Evolutionary conservation across 1,139 yeast species (phyloP).

Genomic region (Magnusiomyces tetraspermus): DNA sequence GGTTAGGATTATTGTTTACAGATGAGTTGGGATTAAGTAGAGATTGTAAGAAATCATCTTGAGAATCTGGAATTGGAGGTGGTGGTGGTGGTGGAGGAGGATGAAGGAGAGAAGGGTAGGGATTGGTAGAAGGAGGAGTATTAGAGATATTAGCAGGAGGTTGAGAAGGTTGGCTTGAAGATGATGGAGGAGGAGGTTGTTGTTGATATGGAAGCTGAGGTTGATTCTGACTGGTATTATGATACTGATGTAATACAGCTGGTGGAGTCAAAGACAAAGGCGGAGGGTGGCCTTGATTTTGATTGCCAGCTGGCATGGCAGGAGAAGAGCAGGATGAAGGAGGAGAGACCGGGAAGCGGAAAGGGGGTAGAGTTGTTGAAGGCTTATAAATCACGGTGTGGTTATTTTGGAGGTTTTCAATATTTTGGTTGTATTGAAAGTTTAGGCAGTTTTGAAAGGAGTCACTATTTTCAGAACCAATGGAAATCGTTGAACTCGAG

Average conservation of each 20-base stretch:
- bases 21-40: constrained; percentile 47
- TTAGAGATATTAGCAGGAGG: not conserved
- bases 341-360: not conserved
- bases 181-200: not conserved
- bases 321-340: not conserved
- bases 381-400: not conserved
- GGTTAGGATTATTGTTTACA: too few species aligned
- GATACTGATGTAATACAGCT: too few species aligned
- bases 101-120: not conserved
- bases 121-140: not conserved
- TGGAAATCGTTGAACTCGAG: too few species aligned
- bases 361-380: not conserved
- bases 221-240: too few species aligned
- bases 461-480: too few species aligned
- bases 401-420: not conserved
- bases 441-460: too few species aligned
- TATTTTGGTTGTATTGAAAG: not conserved
- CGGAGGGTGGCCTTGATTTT: not conserved
- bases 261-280: not conserved
- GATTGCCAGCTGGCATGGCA: not conserved
- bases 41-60: constrained; percentile 14
- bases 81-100: not conserved
- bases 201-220: not conserved
- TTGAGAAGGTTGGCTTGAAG: not conserved
- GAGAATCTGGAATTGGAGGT: not conserved